phyloP scores from a whole-genome alignment of 257 asterid species.

The Petunia axillaris region DNA sequence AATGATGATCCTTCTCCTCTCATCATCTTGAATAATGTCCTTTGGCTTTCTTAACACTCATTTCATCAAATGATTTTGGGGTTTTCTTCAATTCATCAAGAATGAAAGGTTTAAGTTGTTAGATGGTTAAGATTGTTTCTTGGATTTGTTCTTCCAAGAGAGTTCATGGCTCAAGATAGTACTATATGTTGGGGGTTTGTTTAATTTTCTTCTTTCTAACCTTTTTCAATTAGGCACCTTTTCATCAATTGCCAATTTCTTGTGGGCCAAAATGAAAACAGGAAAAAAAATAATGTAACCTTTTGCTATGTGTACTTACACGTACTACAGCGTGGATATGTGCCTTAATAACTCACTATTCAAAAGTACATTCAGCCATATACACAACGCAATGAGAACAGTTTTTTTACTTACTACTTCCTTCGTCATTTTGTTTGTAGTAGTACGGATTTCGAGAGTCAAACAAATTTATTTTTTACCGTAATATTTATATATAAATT shows the following conservation, averaged over 20 bases:
- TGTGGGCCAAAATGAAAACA: neutral
- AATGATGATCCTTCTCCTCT: slow-evolving; percentile 27
- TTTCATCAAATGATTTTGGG: neutral
- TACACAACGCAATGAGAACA: too few relatives aligned
- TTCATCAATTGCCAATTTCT: slow-evolving; percentile 11
- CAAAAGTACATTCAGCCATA: too few relatives aligned
- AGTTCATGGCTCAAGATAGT: slow-evolving; percentile 24
- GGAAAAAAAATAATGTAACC: neutral
- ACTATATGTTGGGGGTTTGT: neutral
- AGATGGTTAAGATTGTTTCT: neutral
- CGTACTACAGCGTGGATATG: neutral
- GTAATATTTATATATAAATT: too few relatives aligned
- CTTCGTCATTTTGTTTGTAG: too few relatives aligned
- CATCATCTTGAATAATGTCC: slow-evolving; percentile 40
- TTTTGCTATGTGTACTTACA: neutral
- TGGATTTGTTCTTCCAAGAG: slow-evolving; percentile 2
- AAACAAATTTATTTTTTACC: too few relatives aligned
- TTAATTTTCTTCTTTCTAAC: neutral
- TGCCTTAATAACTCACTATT: neutral
- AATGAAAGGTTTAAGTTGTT: neutral
- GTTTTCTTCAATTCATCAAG: neutral
- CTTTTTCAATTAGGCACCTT: neutral
- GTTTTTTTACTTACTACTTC: too few relatives aligned
- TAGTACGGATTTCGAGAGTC: too few relatives aligned
- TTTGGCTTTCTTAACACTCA: neutral